Evolutionary conservation across 2,329 filamentous ascomycete genomes (phyloP), one percentile per base, ranked within the genome.

Genomic region (Fusarium sp.): DNA sequence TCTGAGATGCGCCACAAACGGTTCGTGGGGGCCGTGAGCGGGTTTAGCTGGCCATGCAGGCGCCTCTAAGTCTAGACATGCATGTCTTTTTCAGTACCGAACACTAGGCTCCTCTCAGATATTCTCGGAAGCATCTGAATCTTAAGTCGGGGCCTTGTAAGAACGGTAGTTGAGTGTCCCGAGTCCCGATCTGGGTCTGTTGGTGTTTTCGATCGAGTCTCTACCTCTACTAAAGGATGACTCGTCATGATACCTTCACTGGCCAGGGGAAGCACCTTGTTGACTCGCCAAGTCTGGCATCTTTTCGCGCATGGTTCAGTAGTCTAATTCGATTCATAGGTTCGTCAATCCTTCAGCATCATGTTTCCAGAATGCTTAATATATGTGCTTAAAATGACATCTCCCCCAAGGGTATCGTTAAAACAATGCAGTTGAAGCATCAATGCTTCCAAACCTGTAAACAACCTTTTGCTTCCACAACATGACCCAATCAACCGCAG

Each of bases 401-500:
- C 37, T 67, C 38, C 33, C 32, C 35, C 35, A 38, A 20, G 72
- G 69, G 72, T 68, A 75, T 74, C 72, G 60, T 59, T 64, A 70
- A 66, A 68, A 73, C 33, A 64, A 66, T 40, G n/a, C 60, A 27
- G 38, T 12, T 12, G 11, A 30, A 52, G 20, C 32, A 32, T n/a
- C 27, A 22, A 37, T 15, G 22, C 37, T 52, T 45, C 27, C 60
- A 56, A 62, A 33, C 37, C 17, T 57, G 20, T 15, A 9, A 50
- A 17, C 15, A 35, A 35, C 12, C 14, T 37, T 15, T 25, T n/a
- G 14, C 14, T 14, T 20, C 30, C 30, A 6, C 35, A 17, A n/a
- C 17, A 30, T 25, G 27, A 8, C 17, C 7, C 6, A 43, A 17
- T 61, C 67, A 81, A 43, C 86, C 85, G 66, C 86, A 88, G 78